A percentile compares a stretch with the other conserved stretches of the same genome.
These are phyloP conservation scores for Phaseolus coccineus DNA, from an alignment of 331 rosid species.

Conservation along the genomic window DNA sequence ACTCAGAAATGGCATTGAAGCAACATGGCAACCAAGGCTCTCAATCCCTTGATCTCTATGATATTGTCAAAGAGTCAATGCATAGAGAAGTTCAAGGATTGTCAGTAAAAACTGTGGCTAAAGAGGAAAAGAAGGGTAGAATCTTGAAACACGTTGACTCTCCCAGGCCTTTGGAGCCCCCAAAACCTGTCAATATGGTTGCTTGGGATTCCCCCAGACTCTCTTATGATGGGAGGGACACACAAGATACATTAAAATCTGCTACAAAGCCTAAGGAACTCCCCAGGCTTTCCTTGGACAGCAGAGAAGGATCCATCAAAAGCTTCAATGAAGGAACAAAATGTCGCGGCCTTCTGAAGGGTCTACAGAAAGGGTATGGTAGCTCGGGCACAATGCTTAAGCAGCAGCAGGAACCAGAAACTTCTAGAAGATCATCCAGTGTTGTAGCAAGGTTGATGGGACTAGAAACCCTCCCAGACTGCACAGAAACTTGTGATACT, in stretches of 20 bases:
- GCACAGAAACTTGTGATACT: slow-evolving; percentile 52
- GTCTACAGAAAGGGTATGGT: slow-evolving; percentile 51
- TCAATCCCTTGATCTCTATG: slow-evolving; percentile 53
- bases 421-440: slow-evolving; percentile 61
- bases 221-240: slow-evolving; percentile 82
- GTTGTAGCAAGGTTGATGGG: slow-evolving; percentile 98
- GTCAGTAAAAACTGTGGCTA: slow-evolving; percentile 61
- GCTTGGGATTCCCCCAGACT: slow-evolving; percentile 64
- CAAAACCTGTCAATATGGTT: slow-evolving; percentile 46
- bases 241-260: slow-evolving; percentile 59
- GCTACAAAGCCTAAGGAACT: slow-evolving; percentile 66
- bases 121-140: slow-evolving; percentile 53
- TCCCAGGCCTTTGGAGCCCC: slow-evolving; percentile 68
- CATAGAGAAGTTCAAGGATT: slow-evolving; percentile 62
- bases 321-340: slow-evolving; percentile 57
- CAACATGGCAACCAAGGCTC: slow-evolving; percentile 43
- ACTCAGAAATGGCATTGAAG: slow-evolving; percentile 44
- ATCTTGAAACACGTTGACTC: slow-evolving; percentile 75
- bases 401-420: slow-evolving; percentile 70
- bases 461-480: slow-evolving; percentile 67
- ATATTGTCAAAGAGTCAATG: slow-evolving; percentile 61
- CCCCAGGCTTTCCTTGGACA: slow-evolving; percentile 96
- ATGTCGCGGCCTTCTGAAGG: slow-evolving; percentile 53
- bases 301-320: slow-evolving; percentile 62
- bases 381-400: slow-evolving; percentile 40